These are phyloP conservation scores for Candida chilensis DNA, from an alignment of 805 yeast genomes.

Conservation along the genomic window DNA sequence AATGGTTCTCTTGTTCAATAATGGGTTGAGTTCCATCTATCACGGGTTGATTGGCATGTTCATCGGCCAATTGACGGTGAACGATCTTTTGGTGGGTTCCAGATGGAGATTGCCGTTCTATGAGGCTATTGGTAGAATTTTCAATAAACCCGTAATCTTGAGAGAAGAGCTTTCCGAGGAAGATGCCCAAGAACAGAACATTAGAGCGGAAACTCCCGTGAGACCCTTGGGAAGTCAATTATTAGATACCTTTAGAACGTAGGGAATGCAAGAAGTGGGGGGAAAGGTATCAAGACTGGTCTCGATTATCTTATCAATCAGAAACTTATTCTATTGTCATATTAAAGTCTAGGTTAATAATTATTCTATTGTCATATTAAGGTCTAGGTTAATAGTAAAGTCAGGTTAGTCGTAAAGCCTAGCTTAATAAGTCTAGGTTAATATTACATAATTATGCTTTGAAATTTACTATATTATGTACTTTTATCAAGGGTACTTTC, in stretches of 20 bases:
- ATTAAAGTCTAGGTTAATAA: too few relatives aligned
- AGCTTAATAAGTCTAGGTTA: too few relatives aligned
- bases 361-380: too few relatives aligned
- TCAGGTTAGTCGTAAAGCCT: too few relatives aligned
- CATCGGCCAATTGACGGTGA: constrained; percentile 32
- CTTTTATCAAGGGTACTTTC: too few relatives aligned
- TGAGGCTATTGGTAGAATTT: constrained; percentile 8
- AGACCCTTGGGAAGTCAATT: constrained; percentile 54
- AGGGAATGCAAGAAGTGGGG: too few relatives aligned
- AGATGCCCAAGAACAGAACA: constrained; percentile 16
- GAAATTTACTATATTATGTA: too few relatives aligned
- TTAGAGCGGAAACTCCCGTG: constrained; percentile 49
- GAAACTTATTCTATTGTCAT: too few relatives aligned
- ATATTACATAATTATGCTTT: too few relatives aligned
- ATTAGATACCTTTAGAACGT: constrained; percentile 48
- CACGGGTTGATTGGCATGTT: constrained; percentile 31
- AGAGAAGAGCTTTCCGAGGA: constrained; percentile 7
- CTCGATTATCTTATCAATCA: too few relatives aligned
- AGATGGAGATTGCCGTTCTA: constrained; percentile 16
- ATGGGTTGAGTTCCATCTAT: constrained; percentile 23
- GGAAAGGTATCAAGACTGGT: too few relatives aligned
- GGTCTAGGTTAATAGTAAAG: too few relatives aligned
- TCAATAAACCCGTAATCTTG: constrained; percentile 1
- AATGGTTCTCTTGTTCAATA: constrained; percentile 32
- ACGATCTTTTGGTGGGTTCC: constrained; percentile 33